phyloP scores from a whole-genome alignment of 192 early-diverging fungal genomes.

The Dissophora globulifera region DNA sequence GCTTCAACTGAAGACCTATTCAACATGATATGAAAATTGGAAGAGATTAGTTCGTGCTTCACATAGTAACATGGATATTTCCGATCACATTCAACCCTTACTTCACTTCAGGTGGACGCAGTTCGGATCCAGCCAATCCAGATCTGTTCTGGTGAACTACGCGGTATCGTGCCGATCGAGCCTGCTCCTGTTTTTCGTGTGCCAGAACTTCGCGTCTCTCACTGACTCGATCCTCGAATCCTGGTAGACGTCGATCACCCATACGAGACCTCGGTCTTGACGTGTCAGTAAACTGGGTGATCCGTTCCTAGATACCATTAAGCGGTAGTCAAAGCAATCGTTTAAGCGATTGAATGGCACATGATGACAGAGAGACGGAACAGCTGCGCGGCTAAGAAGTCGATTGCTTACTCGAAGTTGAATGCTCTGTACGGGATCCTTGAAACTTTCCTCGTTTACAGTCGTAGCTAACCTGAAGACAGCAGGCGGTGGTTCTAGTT shows the following conservation, averaged over 20 bases:
- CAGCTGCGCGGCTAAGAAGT: too few species aligned
- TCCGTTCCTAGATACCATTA: conserved; percentile 27
- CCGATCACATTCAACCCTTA: conserved; percentile 11
- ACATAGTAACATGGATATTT: too few species aligned
- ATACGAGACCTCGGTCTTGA: conserved; percentile 20
- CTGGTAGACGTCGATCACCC: conserved; percentile 7
- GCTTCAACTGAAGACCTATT: conserved; percentile 34
- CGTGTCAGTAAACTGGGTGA: conserved; percentile 28
- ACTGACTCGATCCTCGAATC: conserved; percentile 19
- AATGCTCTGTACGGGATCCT: conserved; percentile 58
- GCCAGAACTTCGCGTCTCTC: conserved; percentile 22
- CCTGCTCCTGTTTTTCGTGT: conserved; percentile 20
- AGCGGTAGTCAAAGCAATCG: too few species aligned
- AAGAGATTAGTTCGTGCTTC: too few species aligned
- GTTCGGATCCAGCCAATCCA: not conserved
- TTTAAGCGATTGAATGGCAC: too few species aligned
- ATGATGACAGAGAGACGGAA: too few species aligned
- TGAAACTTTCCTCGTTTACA: conserved; percentile 70
- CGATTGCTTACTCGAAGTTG: conserved; percentile 68
- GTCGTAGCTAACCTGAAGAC: conserved; percentile 76
- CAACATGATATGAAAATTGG: not conserved
- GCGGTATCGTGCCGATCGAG: conserved; percentile 57
- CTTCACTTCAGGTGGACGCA: conserved; percentile 28
- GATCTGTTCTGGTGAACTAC: conserved; percentile 59
- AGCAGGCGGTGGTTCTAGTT: conserved; percentile 41